Evolutionary conservation across 768 basidiomycete genomes (phyloP).

Genomic region (Macrolepiota dolichaula): DNA sequence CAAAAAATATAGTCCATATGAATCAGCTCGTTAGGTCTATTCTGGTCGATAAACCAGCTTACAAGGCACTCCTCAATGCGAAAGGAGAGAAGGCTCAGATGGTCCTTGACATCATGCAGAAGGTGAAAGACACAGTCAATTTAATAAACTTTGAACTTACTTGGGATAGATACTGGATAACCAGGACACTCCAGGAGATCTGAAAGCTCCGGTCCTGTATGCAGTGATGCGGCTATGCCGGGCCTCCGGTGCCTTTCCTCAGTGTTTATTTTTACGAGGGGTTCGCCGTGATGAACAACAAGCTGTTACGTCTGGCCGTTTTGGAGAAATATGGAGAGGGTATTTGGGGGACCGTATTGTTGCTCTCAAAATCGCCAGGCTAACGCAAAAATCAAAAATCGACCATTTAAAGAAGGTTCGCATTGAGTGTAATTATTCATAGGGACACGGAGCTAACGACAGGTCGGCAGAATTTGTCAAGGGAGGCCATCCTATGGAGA

Average conservation of each 20-base stretch:
- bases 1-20: too few relatives aligned
- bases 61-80: background rate
- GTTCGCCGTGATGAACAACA: slow-evolving; percentile 10
- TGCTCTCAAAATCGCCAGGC: slow-evolving; percentile 23
- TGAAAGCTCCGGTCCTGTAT: background rate
- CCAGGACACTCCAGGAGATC: background rate
- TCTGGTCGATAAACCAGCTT: background rate
- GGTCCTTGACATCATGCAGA: background rate
- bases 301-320: slow-evolving; percentile 19
- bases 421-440: background rate
- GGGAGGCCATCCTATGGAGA: slow-evolving; percentile 15
- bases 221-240: slow-evolving; percentile 17
- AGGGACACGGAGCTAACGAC: background rate
- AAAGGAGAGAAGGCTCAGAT: background rate
- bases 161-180: background rate
- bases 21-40: too few relatives aligned
- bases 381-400: slow-evolving; percentile 19
- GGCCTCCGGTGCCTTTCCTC: slow-evolving; percentile 23
- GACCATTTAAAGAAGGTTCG: slow-evolving; percentile 21
- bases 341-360: slow-evolving; percentile 16
- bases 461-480: background rate
- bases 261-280: slow-evolving; percentile 20
- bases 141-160: too few relatives aligned
- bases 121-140: background rate
- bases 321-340: slow-evolving; percentile 27